Evolutionary conservation across 768 basidiomycete genomes (phyloP).

Genomic region (Tephrocybe sp.): DNA sequence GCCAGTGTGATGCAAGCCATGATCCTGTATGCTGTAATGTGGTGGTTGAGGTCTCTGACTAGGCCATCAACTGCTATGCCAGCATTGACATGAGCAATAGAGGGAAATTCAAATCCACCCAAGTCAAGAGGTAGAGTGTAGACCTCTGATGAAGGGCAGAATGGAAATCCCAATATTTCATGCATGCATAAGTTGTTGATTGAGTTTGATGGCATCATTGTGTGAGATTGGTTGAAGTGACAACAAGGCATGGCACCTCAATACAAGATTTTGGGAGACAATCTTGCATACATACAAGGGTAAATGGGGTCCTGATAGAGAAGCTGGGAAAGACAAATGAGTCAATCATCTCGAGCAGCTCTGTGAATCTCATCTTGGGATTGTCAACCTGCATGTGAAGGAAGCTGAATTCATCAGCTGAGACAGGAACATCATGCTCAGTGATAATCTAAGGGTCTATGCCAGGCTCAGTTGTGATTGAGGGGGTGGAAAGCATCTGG

Average conservation of each 20-base stretch:
- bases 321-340: too few relatives aligned
- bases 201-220: too few relatives aligned
- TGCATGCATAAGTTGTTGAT: too few relatives aligned
- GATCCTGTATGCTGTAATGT: conserved; percentile 14
- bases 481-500: background rate
- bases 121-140: conserved; percentile 10
- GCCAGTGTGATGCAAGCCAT: conserved; percentile 18
- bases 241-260: too few relatives aligned
- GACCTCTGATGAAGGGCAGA: conserved; percentile 7
- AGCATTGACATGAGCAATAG: conserved; percentile 19
- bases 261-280: too few relatives aligned
- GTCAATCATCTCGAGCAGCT: too few relatives aligned
- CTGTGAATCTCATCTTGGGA: too few relatives aligned
- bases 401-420: conserved; percentile 14
- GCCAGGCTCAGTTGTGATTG: conserved; percentile 5
- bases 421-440: conserved; percentile 9
- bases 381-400: too few relatives aligned
- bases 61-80: conserved; percentile 19
- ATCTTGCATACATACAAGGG: too few relatives aligned
- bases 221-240: too few relatives aligned
- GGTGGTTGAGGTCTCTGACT: conserved; percentile 24
- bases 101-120: conserved; percentile 23
- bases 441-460: conserved; percentile 8
- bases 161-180: too few relatives aligned
- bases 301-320: too few relatives aligned